Conservation (phyloP, 2,329 filamentous ascomycete genomes). For the Westerdykella aurantiaca region DNA sequence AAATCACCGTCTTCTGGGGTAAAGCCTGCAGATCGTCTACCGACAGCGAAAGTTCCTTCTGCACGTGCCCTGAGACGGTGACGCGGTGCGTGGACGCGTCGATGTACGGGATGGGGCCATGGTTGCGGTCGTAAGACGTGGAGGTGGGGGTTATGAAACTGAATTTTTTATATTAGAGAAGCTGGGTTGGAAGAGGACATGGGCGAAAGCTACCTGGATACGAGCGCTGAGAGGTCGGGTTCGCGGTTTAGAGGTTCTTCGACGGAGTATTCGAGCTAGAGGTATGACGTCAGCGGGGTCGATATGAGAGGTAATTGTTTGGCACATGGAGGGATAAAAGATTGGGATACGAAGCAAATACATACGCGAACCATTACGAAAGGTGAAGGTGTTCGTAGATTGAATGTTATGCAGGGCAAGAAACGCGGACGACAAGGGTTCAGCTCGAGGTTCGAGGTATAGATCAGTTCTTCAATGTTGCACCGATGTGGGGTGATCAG, state of each 20-base stretch:
- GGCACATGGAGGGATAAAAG: too few relatives aligned
- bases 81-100: constrained; percentile 39
- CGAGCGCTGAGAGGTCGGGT: constrained; percentile 40
- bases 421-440: too few relatives aligned
- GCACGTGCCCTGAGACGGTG: constrained; percentile 47
- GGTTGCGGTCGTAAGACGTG: constrained; percentile 54
- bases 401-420: too few relatives aligned
- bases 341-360: too few relatives aligned
- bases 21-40: constrained; percentile 45
- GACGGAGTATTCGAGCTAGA: constrained; percentile 38
- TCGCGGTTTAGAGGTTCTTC: constrained; percentile 47
- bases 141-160: constrained; percentile 46
- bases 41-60: constrained; percentile 41
- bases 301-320: too few relatives aligned
- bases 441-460: too few relatives aligned
- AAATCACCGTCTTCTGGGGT: constrained; percentile 51
- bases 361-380: too few relatives aligned
- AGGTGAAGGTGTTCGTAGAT: too few relatives aligned
- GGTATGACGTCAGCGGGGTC: constrained; percentile 11
- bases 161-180: not conserved
- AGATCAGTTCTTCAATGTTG: too few relatives aligned
- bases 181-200: not conserved
- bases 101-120: constrained; percentile 49
- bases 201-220: constrained; percentile 35
- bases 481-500: too few relatives aligned